Conservation (phyloP, 345 rosid genomes). For the Salix koriyanagi region DNA sequence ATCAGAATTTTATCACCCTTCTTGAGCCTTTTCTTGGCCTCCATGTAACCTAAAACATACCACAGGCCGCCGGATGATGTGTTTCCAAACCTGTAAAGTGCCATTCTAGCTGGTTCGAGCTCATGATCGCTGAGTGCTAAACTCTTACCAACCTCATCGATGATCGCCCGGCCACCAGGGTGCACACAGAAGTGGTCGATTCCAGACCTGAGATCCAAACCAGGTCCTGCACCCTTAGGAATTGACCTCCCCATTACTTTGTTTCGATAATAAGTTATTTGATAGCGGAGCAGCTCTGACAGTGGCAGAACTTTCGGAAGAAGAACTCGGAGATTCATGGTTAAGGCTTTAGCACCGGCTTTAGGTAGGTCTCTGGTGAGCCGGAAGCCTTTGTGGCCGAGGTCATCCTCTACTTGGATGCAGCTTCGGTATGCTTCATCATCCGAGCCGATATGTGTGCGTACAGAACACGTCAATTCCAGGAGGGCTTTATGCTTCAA, state of each 20-base stretch:
- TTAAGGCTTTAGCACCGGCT: constrained; percentile 21
- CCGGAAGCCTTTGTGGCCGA: constrained; percentile 22
- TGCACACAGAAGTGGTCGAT: constrained; percentile 31
- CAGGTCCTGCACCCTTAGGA: constrained; percentile 36
- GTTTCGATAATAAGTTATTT: not conserved
- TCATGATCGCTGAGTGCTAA: constrained; percentile 13
- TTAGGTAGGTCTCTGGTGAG: constrained; percentile 17
- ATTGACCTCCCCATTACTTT: constrained; percentile 23
- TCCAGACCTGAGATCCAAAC: constrained; percentile 24
- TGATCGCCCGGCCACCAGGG: constrained; percentile 29
- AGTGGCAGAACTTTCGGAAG: constrained; percentile 42
- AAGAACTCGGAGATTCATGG: constrained; percentile 11
- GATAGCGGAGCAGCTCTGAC: constrained; percentile 25
- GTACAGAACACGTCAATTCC: constrained; percentile 19
- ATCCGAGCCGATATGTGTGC: constrained; percentile 33
- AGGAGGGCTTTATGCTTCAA: constrained; percentile 19
- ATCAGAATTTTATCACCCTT: constrained; percentile 22
- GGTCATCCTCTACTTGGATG: constrained; percentile 25
- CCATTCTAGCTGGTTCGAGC: constrained; percentile 36
- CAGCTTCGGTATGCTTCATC: constrained; percentile 26
- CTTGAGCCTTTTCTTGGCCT: constrained; percentile 30
- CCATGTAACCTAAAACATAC: constrained; percentile 35
- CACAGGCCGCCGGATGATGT: constrained; percentile 27
- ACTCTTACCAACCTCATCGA: constrained; percentile 22
- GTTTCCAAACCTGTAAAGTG: constrained; percentile 33